Conservation (phyloP, 441 rosid genomes). For the Macaranga tanarius region DNA sequence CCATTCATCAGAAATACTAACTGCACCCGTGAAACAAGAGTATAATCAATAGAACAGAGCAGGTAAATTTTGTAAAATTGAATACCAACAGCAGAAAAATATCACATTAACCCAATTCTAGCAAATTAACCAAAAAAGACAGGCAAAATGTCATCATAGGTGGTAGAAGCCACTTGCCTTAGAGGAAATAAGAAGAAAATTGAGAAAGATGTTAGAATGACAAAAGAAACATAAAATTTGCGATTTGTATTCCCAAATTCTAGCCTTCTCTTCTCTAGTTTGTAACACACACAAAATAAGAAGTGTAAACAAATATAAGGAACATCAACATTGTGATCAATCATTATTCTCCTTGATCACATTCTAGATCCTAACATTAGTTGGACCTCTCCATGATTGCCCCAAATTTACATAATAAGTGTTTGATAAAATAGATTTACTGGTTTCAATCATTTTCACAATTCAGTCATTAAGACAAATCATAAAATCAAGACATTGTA, state of each 20-base stretch:
- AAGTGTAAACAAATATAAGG: neutral
- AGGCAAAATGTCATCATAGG: neutral
- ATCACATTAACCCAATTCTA: neutral
- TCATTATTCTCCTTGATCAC: neutral
- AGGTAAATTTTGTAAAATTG: neutral
- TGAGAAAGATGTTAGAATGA: neutral
- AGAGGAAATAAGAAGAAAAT: neutral
- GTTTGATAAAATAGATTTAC: neutral
- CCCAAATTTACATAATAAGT: neutral
- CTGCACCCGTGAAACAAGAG: neutral
- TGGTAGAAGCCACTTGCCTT: neutral
- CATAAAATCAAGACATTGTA: neutral
- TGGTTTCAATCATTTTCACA: neutral
- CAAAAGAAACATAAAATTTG: neutral
- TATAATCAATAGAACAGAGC: neutral
- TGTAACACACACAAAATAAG: neutral
- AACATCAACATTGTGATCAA: neutral
- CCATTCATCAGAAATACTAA: neutral
- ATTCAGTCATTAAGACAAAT: neutral
- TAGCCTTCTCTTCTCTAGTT: neutral
- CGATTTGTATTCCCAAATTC: neutral
- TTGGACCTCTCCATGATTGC: neutral
- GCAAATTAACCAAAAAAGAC: neutral
- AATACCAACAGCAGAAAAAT: neutral
- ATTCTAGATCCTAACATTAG: neutral